Conservation (phyloP, 2,329 filamentous ascomycete genomes). For the Sporothrix dimorphospora region DNA sequence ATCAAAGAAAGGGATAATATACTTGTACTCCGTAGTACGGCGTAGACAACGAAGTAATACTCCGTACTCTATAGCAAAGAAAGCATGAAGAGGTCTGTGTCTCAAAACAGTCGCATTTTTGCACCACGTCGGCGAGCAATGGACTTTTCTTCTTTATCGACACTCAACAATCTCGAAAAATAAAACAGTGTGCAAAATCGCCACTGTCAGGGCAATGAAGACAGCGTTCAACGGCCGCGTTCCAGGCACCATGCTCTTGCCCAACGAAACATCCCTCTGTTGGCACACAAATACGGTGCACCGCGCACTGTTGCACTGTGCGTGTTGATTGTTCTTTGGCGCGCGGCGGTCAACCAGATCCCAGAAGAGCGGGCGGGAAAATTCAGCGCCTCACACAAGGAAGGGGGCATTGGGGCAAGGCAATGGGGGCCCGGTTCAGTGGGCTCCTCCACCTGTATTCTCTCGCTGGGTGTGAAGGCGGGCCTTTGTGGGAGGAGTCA, state of each 20-base stretch:
- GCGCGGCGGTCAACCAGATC: no score
- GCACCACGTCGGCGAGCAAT: not conserved
- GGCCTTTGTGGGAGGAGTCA: no score
- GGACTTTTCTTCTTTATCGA: not conserved
- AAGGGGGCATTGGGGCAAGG: no score
- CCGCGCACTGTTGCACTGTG: not conserved
- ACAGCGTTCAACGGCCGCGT: not conserved
- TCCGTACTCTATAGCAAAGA: no score
- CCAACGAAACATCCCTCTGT: not conserved
- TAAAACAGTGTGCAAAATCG: conserved; percentile 7
- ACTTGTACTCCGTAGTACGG: no score
- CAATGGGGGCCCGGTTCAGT: not conserved
- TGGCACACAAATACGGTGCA: no score
- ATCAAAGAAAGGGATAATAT: not conserved
- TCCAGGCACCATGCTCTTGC: not conserved
- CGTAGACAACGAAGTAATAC: no score
- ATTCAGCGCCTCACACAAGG: no score
- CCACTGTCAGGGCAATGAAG: not conserved
- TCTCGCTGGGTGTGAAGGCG: not conserved
- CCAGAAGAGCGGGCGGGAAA: no score
- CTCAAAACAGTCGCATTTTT: not conserved
- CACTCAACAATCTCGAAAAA: not conserved
- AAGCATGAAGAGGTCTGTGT: not conserved
- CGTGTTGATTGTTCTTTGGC: no score
- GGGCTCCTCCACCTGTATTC: not conserved